A percentile compares a stretch with the other conserved stretches of the same genome.
Evolutionary conservation across 225 moss, liverwort and hornwort genomes (phyloP).

Genomic region (Neckera pumila): DNA sequence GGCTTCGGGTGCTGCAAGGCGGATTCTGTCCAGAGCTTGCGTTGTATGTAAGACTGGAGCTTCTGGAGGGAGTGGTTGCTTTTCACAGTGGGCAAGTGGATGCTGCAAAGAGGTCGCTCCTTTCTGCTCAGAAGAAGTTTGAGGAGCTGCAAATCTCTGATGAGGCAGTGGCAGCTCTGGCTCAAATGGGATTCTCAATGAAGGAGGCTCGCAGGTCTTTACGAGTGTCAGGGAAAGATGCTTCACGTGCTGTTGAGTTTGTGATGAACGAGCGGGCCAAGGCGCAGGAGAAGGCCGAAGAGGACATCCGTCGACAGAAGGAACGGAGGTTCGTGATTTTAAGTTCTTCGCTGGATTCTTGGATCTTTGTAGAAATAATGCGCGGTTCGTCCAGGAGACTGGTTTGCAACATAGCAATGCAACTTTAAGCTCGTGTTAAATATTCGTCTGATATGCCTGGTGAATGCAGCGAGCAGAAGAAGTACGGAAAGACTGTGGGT

Average conservation of each 20-base stretch:
- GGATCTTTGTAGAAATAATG: not conserved
- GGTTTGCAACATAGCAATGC: not conserved
- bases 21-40: constrained; percentile 96
- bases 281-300: constrained; percentile 49
- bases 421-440: not conserved
- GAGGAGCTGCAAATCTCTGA: constrained; percentile 96
- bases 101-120: constrained; percentile 57
- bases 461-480: constrained; percentile 65
- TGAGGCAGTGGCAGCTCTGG: constrained; percentile 73
- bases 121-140: constrained; percentile 70
- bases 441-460: not conserved
- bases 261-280: constrained; percentile 76
- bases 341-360: not conserved
- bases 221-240: constrained; percentile 86
- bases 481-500: constrained; percentile 61
- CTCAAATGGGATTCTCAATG: constrained; percentile 74
- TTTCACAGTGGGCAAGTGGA: constrained; percentile 71
- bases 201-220: constrained; percentile 75
- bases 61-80: constrained; percentile 90
- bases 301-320: constrained; percentile 41
- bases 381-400: not conserved
- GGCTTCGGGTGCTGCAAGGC: constrained; percentile 88
- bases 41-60: constrained; percentile 90
- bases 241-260: constrained; percentile 88
- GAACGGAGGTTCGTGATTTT: constrained; percentile 39